Evolutionary conservation across 23 red algal genomes (phyloP), one percentile per base, ranked within the genome.

Genomic region (Gracilaria domingensis): DNA sequence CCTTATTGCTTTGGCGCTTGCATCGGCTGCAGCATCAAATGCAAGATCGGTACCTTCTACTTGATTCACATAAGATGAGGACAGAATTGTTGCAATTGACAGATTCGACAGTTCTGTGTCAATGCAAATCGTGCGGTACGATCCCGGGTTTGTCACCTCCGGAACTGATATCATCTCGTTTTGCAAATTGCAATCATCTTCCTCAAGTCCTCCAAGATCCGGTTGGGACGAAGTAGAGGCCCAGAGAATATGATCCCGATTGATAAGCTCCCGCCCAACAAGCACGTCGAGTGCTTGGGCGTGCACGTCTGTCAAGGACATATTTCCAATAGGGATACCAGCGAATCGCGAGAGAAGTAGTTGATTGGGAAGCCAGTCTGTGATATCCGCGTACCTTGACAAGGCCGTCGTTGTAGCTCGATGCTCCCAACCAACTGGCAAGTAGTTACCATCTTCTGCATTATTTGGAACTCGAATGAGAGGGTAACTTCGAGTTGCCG

Each of bases 281-380:
- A 87, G 61, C 16, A 92, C 81, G 66, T 96, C 94, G 25, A 93
- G 35, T 8, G 85, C 80, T 29, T 94, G 90, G 71, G 82, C 81
- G 83, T 97, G 80, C 8, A 87, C 76, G 56, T 97, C 82, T 16
- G 77, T 83, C 12, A 75, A 70, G 11, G 86, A 84, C 49, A 97
- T 74, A 66, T 97, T 97, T 36, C 84, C 96, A 24, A 98, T 34
- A 18, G 96, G 96, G 37, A 98, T 94, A 2, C 88, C 85, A 47
- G 96, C 85, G 29, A 91, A 81, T 29, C 91, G 36, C 12, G 96
- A 61, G 12, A 94, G 35, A 20, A 70, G 44, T 20, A 88, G 49
- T 20, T 94, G 89, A 49, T 73, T 78, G 23, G 85, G 56, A 2
- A 91, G 40, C 89, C 84, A 87, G 28, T 75, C 66, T 26, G 61